Percentiles rank a stretch among this genome's conserved stretches.
Evolutionary conservation across 495 filamentous ascomycete species (phyloP).

Genomic region (Bacidia rubella): DNA sequence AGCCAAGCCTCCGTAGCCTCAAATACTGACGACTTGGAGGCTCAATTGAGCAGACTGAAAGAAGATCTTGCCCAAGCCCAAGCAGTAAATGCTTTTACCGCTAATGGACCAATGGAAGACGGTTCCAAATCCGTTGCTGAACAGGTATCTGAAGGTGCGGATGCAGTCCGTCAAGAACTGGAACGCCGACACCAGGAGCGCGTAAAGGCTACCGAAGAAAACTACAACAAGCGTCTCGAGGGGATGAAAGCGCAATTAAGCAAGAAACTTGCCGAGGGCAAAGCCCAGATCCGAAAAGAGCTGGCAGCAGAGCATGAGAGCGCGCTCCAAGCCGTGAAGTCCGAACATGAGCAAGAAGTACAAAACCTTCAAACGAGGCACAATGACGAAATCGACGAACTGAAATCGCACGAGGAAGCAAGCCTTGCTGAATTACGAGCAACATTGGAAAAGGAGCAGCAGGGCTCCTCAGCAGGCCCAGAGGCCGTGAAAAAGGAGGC

Average conservation of each 20-base stretch:
- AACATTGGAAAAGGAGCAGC: conserved; percentile 19
- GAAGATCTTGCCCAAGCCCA: conserved; percentile 31
- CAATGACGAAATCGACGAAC: conserved; percentile 39
- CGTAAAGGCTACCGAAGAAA: conserved; percentile 44
- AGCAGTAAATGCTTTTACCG: conserved; percentile 16
- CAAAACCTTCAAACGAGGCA: conserved; percentile 53
- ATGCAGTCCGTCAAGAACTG: conserved; percentile 22
- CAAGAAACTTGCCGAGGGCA: conserved; percentile 52
- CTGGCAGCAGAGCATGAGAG: conserved; percentile 32
- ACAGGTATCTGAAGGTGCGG: conserved; percentile 26
- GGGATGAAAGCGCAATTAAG: conserved; percentile 59
- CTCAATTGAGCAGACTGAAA: conserved; percentile 25
- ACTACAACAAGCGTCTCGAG: conserved; percentile 51
- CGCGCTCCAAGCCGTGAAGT: conserved; percentile 23
- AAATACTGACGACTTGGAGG: conserved; percentile 9
- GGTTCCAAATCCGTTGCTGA: conserved; percentile 21
- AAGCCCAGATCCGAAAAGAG: conserved; percentile 33
- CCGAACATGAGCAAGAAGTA: conserved; percentile 44
- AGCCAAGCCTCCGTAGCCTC: conserved; percentile 1
- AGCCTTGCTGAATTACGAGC: conserved; percentile 16
- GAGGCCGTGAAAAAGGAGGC: conserved; percentile 11
- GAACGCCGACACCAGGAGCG: conserved; percentile 33
- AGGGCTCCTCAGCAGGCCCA: neutral
- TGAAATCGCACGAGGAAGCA: conserved; percentile 26
- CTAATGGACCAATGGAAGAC: conserved; percentile 14